Evolutionary conservation across 2,329 filamentous ascomycete species (phyloP), one percentile per base, ranked within the genome.

Genomic region (Neofusicoccum parvum): DNA sequence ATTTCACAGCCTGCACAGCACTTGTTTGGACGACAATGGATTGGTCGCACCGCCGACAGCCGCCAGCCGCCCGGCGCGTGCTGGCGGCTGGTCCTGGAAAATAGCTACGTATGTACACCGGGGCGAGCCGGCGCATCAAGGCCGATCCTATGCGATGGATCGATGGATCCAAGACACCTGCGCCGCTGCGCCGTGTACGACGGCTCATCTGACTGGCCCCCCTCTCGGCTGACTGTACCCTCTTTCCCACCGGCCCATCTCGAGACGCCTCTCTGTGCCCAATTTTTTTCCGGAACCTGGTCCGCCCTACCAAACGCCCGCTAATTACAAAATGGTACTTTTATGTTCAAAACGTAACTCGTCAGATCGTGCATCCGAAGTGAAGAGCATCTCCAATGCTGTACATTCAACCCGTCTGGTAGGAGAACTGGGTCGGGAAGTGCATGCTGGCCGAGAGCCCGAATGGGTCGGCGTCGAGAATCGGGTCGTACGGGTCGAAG

Each of bases 401-500:
- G n/a, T 65, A 54, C 58, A 32, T 65, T 75, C 70, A 78, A 73
- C 76, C 72, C 65, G 78, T 75, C 67, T 81, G 79, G 75, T 92
- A 92, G 60, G 88, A 87, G 78, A 94, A 95, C 65, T 92, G 90
- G 1, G 90, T 91, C 11, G 93, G 93, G 73, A 97, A 97, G 70
- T 94, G 92, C 94, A 97, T 97, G 80, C 92, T 96, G 41, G 94
- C 94, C 66, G 91, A 94, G 62, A 97, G 83, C 12, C 94, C 94
- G 73, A 97, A 98, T 0, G 94, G 94, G 78, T 97, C 94, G 78
- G 93, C 92, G 75, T 97, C 94, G 56, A 96, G 83, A 80, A 93
- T 92, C 17, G 93, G 91, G 73, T 97, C 94, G 74, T 92, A 96
- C 14, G 87, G 84, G 70, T 90, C 87, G 72, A 90, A 85, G 43